Base-by-base conservation (phyloP, 176 grass and related monocot species). In the Juncus inflexus region DNA sequence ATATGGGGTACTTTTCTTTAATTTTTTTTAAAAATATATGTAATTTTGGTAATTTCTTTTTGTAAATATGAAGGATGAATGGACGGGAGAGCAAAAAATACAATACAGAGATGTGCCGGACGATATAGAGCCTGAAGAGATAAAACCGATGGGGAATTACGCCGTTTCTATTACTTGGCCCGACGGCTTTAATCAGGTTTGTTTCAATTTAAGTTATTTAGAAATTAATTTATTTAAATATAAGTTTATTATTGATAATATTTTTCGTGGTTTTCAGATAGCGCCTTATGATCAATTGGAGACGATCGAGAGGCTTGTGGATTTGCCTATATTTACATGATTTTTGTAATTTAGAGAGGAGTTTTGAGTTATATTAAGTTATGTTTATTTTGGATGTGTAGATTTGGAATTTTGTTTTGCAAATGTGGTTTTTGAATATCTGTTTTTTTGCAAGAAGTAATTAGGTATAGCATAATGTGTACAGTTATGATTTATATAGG, bases 131-230 rank as follows among this genome's bases (percentile, higher is more conserved):
- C 92, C 92, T 55, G 82, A 97, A 82, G 92, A 91, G 59, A 97
- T 97, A 61, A 67, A 80, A 58, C 87, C 92, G 0, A 91, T 97
- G 87, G 92, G 92, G 60, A 97, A 97, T 76, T 97, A 97, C 39
- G 92, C 87, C 11, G 92, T 91, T 75, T 97, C 92, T 60, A 91
- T 97, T 79, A 89, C 92, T n/a, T 97, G 92, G 92, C 92, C 92
- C 57, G 92, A 97, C 77, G 92, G 92, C 50, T 97, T 97, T 77
- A 89, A 62, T 76, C 87, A 97, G 92, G 87, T 97, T 74, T 19
- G 15, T 55, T 42, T 78, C 35, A 37, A 65, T 65, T 63, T 15
- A 37, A 8, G 14, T 5, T 47, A 47, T 47, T 47, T 9, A 47
- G 6, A 47, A 47, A 47, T 47, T 47, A 47, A 47, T 47, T 47